These are phyloP conservation scores for Jacaranda copaia DNA, from an alignment of 257 asterid species.

Conservation along the genomic window DNA sequence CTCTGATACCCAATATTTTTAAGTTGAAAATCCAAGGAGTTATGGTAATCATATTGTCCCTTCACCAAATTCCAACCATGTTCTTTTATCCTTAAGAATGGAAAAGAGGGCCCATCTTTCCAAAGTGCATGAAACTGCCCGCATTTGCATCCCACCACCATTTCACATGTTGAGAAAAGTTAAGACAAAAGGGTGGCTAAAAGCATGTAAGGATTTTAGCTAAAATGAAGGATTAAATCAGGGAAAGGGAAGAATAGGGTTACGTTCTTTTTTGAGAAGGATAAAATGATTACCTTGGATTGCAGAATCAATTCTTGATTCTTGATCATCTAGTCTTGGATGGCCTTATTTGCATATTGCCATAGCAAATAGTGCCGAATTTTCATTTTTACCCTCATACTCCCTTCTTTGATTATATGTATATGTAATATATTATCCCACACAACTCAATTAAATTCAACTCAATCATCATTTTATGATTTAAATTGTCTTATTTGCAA, in stretches of 20 bases:
- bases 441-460: no score
- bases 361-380: neutral
- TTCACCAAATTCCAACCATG: conserved; percentile 42
- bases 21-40: conserved; percentile 36
- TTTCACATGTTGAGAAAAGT: conserved; percentile 61
- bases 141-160: conserved; percentile 37
- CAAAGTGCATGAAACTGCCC: conserved; percentile 48
- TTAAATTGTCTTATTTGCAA: no score
- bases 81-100: conserved; percentile 35
- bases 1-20: neutral
- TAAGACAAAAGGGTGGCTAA: conserved; percentile 62
- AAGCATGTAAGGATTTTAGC: conserved; percentile 34
- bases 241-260: conserved; percentile 11
- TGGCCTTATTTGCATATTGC: neutral
- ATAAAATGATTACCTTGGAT: conserved; percentile 13
- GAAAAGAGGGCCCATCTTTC: conserved; percentile 28
- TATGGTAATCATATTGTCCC: conserved; percentile 55
- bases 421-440: no score
- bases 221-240: neutral
- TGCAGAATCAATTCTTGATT: conserved; percentile 18
- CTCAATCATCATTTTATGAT: no score
- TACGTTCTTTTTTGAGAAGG: conserved; percentile 1
- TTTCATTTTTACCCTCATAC: no score
- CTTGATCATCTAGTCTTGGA: neutral
- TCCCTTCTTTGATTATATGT: no score